Base-by-base conservation (phyloP, 1,284 basidiomycete genomes). In the Pascua sp. region DNA sequence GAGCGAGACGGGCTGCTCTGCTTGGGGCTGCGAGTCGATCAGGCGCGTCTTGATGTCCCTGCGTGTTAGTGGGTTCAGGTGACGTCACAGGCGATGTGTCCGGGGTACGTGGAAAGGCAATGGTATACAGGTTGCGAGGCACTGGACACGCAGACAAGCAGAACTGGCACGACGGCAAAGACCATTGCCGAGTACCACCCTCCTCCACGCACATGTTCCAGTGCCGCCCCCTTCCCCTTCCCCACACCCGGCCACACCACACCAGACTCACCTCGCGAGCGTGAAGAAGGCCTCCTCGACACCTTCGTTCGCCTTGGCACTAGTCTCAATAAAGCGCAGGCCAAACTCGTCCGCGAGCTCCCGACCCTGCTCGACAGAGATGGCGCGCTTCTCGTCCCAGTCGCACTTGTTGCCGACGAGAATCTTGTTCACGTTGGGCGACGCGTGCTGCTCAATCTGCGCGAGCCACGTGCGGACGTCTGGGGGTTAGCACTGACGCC, bases 271-370 rank as follows among this genome's bases (percentile, higher is more conserved):
- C 92, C 94, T 85, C 41, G 96, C 95, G 57, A 98, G 83, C 12
- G 89, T 90, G 79, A 98, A 98, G 84, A 99, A 99, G 3, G 96
- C 95, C 70, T 98, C 94, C 79, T 99, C 96, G 17, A 99, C 96
- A 63, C 94, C 93, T 60, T 96, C 89, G 78, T 98, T 98, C 51
- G 90, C 84, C 82, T 98, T 98, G 53, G 96, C 96, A 38, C 90
- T 93, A 8, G 96, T 98, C 81, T 98, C 96, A 83, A 98, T 90
- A 78, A 98, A 98, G 72, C 86, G 87, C 76, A 99, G 84, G 37
- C 92, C 94, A 49, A 98, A 51, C 79, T 94, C 59, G 81, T 86
- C 57, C 84, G 93, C 77, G 85, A 93, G 74, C 79, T 91, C 55
- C 76, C 83, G 43, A 80, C 85, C 68, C 79, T 94, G 59, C 82